These are phyloP conservation scores for Dactylellina parvicollis DNA, from an alignment of 2,329 filamentous ascomycete genomes.

Conservation along the genomic window DNA sequence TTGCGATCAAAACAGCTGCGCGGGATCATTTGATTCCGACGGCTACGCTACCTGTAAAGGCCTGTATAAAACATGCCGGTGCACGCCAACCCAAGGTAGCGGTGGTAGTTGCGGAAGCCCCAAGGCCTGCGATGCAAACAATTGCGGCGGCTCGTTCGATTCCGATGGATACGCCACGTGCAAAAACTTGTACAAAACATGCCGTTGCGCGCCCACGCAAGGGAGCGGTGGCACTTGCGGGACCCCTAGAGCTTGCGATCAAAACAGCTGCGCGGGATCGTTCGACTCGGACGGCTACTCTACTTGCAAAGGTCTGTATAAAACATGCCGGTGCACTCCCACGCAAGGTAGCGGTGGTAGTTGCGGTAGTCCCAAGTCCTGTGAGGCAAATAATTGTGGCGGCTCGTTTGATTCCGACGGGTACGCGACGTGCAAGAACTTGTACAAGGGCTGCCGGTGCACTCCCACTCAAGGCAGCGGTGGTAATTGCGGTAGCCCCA, in stretches of 20 bases:
- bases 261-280: background rate
- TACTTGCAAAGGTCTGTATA: constrained; percentile 10
- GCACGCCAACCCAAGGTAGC: background rate
- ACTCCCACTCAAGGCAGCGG: constrained; percentile 12
- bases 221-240: background rate
- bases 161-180: constrained; percentile 18
- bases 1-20: constrained; percentile 19
- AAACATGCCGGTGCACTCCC: constrained; percentile 13
- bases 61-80: constrained; percentile 1
- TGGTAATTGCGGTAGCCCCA: constrained; percentile 1
- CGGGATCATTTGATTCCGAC: constrained; percentile 24
- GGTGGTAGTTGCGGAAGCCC: background rate
- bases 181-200: constrained; percentile 5
- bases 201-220: constrained; percentile 7
- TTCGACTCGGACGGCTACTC: constrained; percentile 10
- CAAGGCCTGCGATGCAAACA: background rate
- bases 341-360: background rate
- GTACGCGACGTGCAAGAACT: constrained; percentile 7
- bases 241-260: background rate
- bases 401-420: constrained; percentile 22
- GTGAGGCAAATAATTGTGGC: background rate
- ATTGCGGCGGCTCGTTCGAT: constrained; percentile 7
- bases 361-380: background rate
- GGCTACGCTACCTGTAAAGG: constrained; percentile 26
- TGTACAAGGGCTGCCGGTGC: constrained; percentile 10